phyloP scores from a whole-genome alignment of 345 rosid genomes.

The Brassica rapa region DNA sequence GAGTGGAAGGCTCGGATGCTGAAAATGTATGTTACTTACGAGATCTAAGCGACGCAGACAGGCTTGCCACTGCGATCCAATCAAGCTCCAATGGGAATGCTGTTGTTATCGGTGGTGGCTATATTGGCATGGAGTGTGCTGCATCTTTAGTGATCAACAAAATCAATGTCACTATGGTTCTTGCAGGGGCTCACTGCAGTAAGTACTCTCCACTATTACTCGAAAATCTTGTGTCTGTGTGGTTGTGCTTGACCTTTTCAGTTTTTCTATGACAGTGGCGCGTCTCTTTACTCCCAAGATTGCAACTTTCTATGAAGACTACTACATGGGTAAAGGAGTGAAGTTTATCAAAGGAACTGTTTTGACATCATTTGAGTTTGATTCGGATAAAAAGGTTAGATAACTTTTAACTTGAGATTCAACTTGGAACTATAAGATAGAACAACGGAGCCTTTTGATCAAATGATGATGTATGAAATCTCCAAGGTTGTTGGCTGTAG shows the following conservation, averaged over 20 bases:
- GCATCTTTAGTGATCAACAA: slow-evolving; percentile 91
- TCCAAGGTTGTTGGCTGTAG: too few species aligned
- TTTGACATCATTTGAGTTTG: slow-evolving; percentile 71
- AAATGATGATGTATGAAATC: too few species aligned
- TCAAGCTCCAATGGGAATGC: slow-evolving; percentile 75
- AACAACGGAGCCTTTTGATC: slow-evolving; percentile 8
- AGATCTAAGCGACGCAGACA: slow-evolving; percentile 81
- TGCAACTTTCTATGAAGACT: slow-evolving; percentile 74
- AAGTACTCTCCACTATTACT: slow-evolving; percentile 40
- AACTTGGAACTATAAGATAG: slow-evolving; percentile 3
- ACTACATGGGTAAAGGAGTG: slow-evolving; percentile 75
- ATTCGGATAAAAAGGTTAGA: slow-evolving; percentile 59
- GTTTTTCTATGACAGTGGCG: slow-evolving; percentile 60
- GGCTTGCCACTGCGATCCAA: slow-evolving; percentile 68
- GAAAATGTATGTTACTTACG: slow-evolving; percentile 90
- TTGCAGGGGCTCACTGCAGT: slow-evolving; percentile 97
- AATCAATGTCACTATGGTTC: slow-evolving; percentile 91
- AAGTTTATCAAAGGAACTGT: slow-evolving; percentile 80
- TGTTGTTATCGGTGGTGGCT: slow-evolving; percentile 96
- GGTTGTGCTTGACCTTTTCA: slow-evolving; percentile 18
- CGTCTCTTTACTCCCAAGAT: slow-evolving; percentile 89
- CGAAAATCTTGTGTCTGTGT: slow-evolving; percentile 1
- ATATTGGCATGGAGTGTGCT: slow-evolving; percentile 98
- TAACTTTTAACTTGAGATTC: slow-evolving; percentile 7
- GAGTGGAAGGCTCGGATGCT: slow-evolving; percentile 79